Evolutionary conservation across 2,329 filamentous ascomycete species (phyloP).

Genomic region (Ophiostoma montium): DNA sequence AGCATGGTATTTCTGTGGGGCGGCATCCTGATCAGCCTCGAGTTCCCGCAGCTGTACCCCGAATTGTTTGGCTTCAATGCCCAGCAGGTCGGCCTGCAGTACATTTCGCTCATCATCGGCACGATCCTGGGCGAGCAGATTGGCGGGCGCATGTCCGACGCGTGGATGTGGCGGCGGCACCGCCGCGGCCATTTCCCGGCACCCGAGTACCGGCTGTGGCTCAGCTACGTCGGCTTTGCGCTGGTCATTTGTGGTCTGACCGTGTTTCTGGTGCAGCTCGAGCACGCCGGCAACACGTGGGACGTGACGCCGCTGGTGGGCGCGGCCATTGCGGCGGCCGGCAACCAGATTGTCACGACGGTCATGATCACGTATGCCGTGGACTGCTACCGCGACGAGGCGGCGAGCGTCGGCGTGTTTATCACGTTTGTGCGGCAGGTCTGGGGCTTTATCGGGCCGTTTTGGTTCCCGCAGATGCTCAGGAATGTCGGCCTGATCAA

Average conservation of each 20-base stretch:
- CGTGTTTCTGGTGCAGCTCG: constrained; percentile 35
- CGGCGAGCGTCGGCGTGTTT: constrained; percentile 42
- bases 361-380: constrained; percentile 46
- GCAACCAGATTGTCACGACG: constrained; percentile 48
- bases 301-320: constrained; percentile 43
- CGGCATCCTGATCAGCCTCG: constrained; percentile 39
- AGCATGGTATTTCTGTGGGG: constrained; percentile 42
- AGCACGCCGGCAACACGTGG: constrained; percentile 21
- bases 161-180: constrained; percentile 32
- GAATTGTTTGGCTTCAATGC: constrained; percentile 41
- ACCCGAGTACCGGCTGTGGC: constrained; percentile 42
- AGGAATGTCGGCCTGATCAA: not conserved
- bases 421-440: constrained; percentile 41
- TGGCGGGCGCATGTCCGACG: constrained; percentile 37
- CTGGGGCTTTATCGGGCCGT: constrained; percentile 35
- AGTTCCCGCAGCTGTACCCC: constrained; percentile 44
- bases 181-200: constrained; percentile 19
- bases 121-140: constrained; percentile 43
- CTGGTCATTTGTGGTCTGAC: constrained; percentile 37
- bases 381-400: constrained; percentile 38
- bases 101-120: constrained; percentile 41
- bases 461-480: constrained; percentile 16
- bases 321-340: constrained; percentile 34
- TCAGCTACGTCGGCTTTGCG: constrained; percentile 37
- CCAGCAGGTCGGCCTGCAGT: constrained; percentile 44